phyloP scores from a whole-genome alignment of 768 basidiomycete genomes.

The Lyophyllum decastes region DNA sequence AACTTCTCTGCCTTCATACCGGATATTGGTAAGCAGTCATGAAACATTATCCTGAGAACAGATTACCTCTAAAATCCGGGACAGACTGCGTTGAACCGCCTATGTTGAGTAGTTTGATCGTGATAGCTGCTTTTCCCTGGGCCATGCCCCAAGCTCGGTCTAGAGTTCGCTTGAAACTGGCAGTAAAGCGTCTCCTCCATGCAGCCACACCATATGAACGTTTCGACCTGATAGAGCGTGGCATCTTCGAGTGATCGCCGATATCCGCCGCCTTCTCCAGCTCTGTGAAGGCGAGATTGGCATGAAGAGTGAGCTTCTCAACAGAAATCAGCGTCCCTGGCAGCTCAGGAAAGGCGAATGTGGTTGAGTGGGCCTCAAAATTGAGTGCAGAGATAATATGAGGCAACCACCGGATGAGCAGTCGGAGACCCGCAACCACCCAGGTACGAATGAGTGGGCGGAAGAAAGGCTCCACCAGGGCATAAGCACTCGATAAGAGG shows the following conservation, averaged over 20 bases:
- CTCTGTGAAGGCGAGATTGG: conserved; percentile 56
- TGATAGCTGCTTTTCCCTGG: conserved; percentile 54
- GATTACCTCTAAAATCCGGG: conserved; percentile 28
- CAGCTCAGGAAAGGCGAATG: conserved; percentile 50
- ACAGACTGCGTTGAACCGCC: conserved; percentile 35
- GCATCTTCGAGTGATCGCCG: conserved; percentile 17
- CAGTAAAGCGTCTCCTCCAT: conserved; percentile 64
- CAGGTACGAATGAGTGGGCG: conserved; percentile 61
- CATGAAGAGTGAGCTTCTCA: conserved; percentile 52
- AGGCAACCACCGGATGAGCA: conserved; percentile 68
- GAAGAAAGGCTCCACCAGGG: conserved; percentile 55
- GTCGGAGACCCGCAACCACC: conserved; percentile 55
- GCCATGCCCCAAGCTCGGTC: conserved; percentile 69
- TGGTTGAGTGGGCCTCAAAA: conserved; percentile 62
- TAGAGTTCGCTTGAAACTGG: conserved; percentile 64
- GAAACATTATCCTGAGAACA: neutral
- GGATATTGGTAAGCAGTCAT: neutral
- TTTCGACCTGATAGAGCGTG: conserved; percentile 22
- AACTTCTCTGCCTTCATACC: conserved; percentile 22
- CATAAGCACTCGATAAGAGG: conserved; percentile 40
- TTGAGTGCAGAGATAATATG: conserved; percentile 65
- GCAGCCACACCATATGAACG: conserved; percentile 52
- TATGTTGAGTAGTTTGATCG: conserved; percentile 49
- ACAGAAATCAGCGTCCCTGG: conserved; percentile 54
- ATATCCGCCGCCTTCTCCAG: conserved; percentile 37